These are phyloP conservation scores for Myriangium duriaei DNA, from an alignment of 2,329 filamentous ascomycete species.

Conservation along the genomic window DNA sequence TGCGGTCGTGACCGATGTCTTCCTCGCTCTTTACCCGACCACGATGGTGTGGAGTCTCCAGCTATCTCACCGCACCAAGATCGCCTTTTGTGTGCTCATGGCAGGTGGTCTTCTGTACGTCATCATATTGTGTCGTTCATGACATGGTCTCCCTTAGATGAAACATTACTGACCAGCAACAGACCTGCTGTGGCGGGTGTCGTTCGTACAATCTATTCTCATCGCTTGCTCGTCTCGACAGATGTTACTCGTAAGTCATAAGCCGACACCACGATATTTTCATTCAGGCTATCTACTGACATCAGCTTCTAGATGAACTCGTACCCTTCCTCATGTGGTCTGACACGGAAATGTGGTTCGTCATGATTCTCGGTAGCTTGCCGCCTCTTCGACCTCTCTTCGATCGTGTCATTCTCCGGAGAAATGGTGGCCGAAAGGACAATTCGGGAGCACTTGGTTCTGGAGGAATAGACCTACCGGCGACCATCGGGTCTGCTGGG, in stretches of 20 bases:
- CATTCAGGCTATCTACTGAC: too few species aligned
- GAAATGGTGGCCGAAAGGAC: too few species aligned
- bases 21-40: slow-evolving; percentile 5
- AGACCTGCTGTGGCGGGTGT: slow-evolving; percentile 7
- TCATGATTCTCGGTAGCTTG: slow-evolving; percentile 4
- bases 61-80: slow-evolving; percentile 1
- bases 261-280: too few species aligned
- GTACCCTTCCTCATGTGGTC: too few species aligned
- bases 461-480: too few species aligned
- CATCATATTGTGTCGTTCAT: not conserved
- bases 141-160: too few species aligned
- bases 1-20: slow-evolving; percentile 3
- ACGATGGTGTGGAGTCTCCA: slow-evolving; percentile 8
- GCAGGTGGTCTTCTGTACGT: slow-evolving; percentile 8
- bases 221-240: slow-evolving; percentile 2
- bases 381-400: slow-evolving; percentile 3
- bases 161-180: not conserved
- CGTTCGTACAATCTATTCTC: slow-evolving; percentile 6
- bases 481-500: not conserved
- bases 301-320: too few species aligned
- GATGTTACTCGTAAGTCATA: slow-evolving; percentile 2
- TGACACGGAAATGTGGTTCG: slow-evolving; percentile 4
- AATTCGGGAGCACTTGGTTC: too few species aligned
- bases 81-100: slow-evolving; percentile 7
- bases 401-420: too few species aligned